These are phyloP conservation scores for Limnanthes douglasii DNA, from an alignment of 345 rosid species.

Conservation along the genomic window DNA sequence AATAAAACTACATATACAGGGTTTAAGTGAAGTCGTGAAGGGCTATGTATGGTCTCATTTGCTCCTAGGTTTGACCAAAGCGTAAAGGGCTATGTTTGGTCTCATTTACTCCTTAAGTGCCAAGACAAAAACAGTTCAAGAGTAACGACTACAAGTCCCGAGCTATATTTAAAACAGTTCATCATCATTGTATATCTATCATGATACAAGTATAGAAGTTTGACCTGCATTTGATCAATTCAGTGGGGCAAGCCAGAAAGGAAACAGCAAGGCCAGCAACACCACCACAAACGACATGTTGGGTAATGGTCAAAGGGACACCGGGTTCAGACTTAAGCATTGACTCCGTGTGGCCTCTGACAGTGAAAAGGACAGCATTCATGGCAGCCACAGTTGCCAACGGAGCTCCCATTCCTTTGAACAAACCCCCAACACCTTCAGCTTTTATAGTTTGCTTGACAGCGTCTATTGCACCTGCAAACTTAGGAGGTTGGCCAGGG, in stretches of 20 bases:
- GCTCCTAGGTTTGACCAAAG: no score
- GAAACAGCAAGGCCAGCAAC: conserved; percentile 97
- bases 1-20: no score
- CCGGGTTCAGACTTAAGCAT: conserved; percentile 79
- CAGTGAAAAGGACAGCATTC: conserved; percentile 89
- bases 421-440: conserved; percentile 90
- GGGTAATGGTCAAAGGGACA: conserved; percentile 54
- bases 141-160: no score
- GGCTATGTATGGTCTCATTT: no score
- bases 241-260: conserved; percentile 97
- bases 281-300: conserved; percentile 72
- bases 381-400: conserved; percentile 96
- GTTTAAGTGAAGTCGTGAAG: no score
- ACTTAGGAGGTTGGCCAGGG: conserved; percentile 74
- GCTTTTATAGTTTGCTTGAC: conserved; percentile 73
- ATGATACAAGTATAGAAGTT: no score
- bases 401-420: conserved; percentile 99
- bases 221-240: conserved; percentile 95
- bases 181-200: no score
- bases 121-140: no score
- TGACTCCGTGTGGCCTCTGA: conserved; percentile 87
- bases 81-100: no score
- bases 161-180: no score
- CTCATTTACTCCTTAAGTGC: no score
- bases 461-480: conserved; percentile 73